Percentiles rank a stretch among this genome's conserved stretches.
Evolutionary conservation across 306 rosid species (phyloP).

Genomic region (Castanopsis chinensis): DNA sequence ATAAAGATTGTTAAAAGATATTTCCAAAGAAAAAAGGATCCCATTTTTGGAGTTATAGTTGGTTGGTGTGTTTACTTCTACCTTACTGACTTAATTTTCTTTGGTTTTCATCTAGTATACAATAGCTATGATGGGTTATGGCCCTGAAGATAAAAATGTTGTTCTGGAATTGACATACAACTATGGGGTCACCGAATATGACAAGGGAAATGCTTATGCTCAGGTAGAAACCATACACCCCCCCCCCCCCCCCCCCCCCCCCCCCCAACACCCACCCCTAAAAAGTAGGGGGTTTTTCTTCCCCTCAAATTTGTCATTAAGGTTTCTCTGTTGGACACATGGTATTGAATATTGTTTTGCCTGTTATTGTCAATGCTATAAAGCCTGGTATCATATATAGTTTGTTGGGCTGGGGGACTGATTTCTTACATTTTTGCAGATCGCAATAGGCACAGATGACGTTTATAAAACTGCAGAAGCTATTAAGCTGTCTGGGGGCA

Average conservation of each 20-base stretch:
- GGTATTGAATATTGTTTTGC: neutral
- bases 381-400: neutral
- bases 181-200: constrained; percentile 77
- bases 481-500: constrained; percentile 77
- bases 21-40: neutral
- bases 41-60: neutral
- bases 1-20: neutral
- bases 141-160: constrained; percentile 80
- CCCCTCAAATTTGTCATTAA: constrained; percentile 8
- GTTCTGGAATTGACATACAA: constrained; percentile 90
- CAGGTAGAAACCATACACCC: constrained; percentile 50
- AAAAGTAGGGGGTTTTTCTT: neutral
- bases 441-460: constrained; percentile 90
- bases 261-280: neutral
- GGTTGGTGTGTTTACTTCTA: neutral
- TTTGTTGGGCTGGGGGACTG: constrained; percentile 10
- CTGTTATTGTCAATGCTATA: neutral
- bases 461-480: constrained; percentile 95
- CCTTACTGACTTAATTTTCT: constrained; percentile 12
- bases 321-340: neutral
- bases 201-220: constrained; percentile 87
- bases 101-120: constrained; percentile 44
- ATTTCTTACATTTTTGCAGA: constrained; percentile 40
- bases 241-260: neutral
- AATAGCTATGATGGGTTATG: constrained; percentile 78